These are phyloP conservation scores for Fusarium sacchari DNA, from an alignment of 2,329 filamentous ascomycete genomes.

Conservation along the genomic window DNA sequence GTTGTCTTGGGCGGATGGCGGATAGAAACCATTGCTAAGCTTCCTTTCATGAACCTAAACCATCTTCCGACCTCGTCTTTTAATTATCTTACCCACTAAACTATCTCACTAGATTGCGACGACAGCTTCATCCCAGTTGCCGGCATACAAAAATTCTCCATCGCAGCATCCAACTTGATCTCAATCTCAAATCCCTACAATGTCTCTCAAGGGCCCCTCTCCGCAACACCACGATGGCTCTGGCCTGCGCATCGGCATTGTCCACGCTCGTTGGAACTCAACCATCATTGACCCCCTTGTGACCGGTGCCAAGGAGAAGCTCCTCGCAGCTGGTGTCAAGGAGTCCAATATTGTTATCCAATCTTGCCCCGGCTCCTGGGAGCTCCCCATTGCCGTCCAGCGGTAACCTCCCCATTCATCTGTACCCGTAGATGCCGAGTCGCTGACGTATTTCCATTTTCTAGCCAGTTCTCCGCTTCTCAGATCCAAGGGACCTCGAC, in stretches of 20 bases:
- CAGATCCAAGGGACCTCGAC: slow-evolving; percentile 80
- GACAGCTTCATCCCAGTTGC: slow-evolving; percentile 12
- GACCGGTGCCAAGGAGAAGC: slow-evolving; percentile 79
- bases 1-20: slow-evolving; percentile 9
- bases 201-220: slow-evolving; percentile 65
- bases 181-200: slow-evolving; percentile 4
- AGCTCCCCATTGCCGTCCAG: slow-evolving; percentile 90
- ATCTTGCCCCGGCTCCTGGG: slow-evolving; percentile 92
- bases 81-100: not conserved
- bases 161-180: not conserved
- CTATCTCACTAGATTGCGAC: slow-evolving; percentile 6
- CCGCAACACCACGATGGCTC: slow-evolving; percentile 72
- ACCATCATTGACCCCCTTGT: slow-evolving; percentile 88
- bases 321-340: slow-evolving; percentile 82
- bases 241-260: slow-evolving; percentile 87
- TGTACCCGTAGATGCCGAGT: not conserved
- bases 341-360: slow-evolving; percentile 89
- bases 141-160: slow-evolving; percentile 11
- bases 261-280: slow-evolving; percentile 96
- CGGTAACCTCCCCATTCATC: slow-evolving; percentile 62
- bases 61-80: slow-evolving; percentile 1
- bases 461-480: slow-evolving; percentile 83
- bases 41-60: slow-evolving; percentile 14
- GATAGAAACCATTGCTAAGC: slow-evolving; percentile 11
- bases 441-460: slow-evolving; percentile 21